A percentile compares a stretch with the other conserved stretches of the same genome.
These are phyloP conservation scores for Didymella glomerata DNA, from an alignment of 2,329 filamentous ascomycete genomes.

Conservation along the genomic window DNA sequence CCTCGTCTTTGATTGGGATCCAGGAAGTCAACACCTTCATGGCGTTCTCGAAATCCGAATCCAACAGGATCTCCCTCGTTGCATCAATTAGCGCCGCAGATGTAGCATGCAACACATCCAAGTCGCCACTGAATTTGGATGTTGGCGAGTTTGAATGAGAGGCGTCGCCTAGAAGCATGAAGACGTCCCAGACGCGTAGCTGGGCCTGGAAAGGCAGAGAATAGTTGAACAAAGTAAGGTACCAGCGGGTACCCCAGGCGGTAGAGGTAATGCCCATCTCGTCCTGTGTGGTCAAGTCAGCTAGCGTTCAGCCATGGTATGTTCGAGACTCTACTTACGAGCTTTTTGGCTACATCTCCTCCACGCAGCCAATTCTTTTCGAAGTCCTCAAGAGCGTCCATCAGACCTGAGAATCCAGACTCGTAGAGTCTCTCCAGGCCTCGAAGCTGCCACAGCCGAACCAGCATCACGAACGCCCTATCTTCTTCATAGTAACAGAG, in stretches of 20 bases:
- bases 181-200: constrained; percentile 96
- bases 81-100: constrained; percentile 90
- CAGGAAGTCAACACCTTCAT: constrained; percentile 97
- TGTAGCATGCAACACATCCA: constrained; percentile 90
- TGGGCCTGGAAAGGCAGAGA: constrained; percentile 94
- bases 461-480: constrained; percentile 92
- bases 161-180: constrained; percentile 87
- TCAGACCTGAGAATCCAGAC: constrained; percentile 83
- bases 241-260: constrained; percentile 97
- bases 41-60: constrained; percentile 94
- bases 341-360: constrained; percentile 79
- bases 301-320: constrained; percentile 9
- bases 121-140: constrained; percentile 63
- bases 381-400: constrained; percentile 85
- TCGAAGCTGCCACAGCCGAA: constrained; percentile 89
- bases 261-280: constrained; percentile 84
- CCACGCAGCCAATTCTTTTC: constrained; percentile 81
- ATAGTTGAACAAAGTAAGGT: constrained; percentile 96
- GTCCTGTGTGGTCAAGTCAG: constrained; percentile 58
- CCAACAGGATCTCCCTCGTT: constrained; percentile 84
- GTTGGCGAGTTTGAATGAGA: constrained; percentile 54
- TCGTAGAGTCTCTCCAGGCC: constrained; percentile 86
- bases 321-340: constrained; percentile 64
- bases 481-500: constrained; percentile 98
- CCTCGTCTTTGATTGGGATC: constrained; percentile 93